Base-by-base conservation (phyloP, 257 asterid genomes). In the Anisodus tanguticus region DNA sequence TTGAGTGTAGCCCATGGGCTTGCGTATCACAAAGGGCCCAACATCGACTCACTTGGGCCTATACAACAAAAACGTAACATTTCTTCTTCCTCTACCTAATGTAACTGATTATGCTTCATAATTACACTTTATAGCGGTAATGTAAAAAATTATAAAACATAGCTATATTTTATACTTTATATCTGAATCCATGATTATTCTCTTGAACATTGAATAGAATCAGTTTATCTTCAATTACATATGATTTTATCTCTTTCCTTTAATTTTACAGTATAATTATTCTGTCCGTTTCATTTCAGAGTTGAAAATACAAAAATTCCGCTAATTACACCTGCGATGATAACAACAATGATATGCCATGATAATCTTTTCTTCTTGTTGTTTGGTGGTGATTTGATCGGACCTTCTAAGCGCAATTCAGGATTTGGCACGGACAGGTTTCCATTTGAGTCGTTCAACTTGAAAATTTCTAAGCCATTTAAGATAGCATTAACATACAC, bases 381-480 rank as follows among this genome's bases (percentile, higher is more conserved):
- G 39, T 0, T 35, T 11, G 22, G 35, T 1, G 49, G 9, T 6
- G 60, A 53, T 12, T n/a, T 19, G 5, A 0, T 43, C 8, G 31
- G 79, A n/a, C 4, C 70, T 7, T 79, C n/a, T 31, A 31, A 31
- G 8, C 9, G 59, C 4, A 3, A 2, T 76, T 76, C 84, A 43
- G 92, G 91, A 77, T 93, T 93, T 22, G 89, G 81, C 2, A 87
- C 95, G 2, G 92, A 93, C 0, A 93, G 87, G 60, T 84, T 92
- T 57, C 87, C 67, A 3, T 1, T 47, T 0, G 89, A 2, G 3
- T 72, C 86, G 69, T 22, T 92, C 83, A 93, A 83, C 82, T 89
- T 93, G 87, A 91, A 92, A n/a, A 93, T 88, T 83, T 92, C 97
- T 2, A 93, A 58, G 1, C 97, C 97, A 80, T 92, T 93, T 63